Conservation (phyloP, 306 rosid genomes). For the Dalbergia cochinchinensis region DNA sequence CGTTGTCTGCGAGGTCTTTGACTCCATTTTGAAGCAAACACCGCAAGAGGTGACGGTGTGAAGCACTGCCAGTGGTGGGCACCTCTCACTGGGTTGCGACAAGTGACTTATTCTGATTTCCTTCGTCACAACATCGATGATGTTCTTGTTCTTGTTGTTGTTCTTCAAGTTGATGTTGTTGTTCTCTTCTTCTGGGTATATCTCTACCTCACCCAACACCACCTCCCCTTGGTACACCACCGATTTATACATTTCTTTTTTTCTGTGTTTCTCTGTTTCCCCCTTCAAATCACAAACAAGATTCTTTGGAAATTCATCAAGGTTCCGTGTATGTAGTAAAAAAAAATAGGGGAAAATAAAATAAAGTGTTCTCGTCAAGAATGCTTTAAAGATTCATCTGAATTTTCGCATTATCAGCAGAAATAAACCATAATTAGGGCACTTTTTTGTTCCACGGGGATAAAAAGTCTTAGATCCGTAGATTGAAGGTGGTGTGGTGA, state of each 20-base stretch:
- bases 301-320: slow-evolving; percentile 61
- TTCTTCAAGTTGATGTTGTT: slow-evolving; percentile 60
- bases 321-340: slow-evolving; percentile 35
- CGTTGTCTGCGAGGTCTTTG: slow-evolving; percentile 77
- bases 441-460: slow-evolving; percentile 42
- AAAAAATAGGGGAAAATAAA: slow-evolving; percentile 24
- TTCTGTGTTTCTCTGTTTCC: neutral
- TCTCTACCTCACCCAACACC: slow-evolving; percentile 92
- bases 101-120: slow-evolving; percentile 91
- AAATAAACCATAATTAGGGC: slow-evolving; percentile 45
- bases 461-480: slow-evolving; percentile 67
- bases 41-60: slow-evolving; percentile 83
- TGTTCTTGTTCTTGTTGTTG: slow-evolving; percentile 57
- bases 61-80: slow-evolving; percentile 99
- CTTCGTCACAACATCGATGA: slow-evolving; percentile 60
- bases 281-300: slow-evolving; percentile 48
- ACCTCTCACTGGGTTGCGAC: slow-evolving; percentile 97
- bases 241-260: slow-evolving; percentile 71
- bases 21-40: slow-evolving; percentile 99
- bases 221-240: slow-evolving; percentile 86
- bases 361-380: slow-evolving; percentile 50
- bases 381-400: slow-evolving; percentile 73
- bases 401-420: slow-evolving; percentile 61
- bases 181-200: slow-evolving; percentile 80
- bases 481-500: slow-evolving; percentile 56